Percentiles rank a stretch among this genome's conserved stretches.
These are phyloP conservation scores for Acaromyces ingoldii DNA, from an alignment of 1,284 basidiomycete genomes.

Conservation along the genomic window DNA sequence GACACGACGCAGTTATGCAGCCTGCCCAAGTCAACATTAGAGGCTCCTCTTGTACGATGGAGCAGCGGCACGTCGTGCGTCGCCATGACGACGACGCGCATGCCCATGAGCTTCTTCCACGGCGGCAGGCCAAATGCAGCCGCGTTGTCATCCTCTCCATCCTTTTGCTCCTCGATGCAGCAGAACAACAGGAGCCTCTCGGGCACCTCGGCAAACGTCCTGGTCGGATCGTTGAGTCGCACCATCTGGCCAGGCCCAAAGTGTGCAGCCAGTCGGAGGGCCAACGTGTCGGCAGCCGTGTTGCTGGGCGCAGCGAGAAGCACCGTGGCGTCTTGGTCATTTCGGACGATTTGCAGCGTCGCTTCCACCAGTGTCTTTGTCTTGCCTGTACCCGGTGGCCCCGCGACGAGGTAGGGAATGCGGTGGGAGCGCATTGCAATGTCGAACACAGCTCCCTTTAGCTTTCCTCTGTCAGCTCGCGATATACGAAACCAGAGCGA, in stretches of 20 bases:
- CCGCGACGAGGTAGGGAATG: slow-evolving; percentile 29
- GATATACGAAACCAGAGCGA: not conserved
- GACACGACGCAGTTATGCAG: slow-evolving; percentile 20
- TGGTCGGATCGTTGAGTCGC: slow-evolving; percentile 48
- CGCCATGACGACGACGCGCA: slow-evolving; percentile 49
- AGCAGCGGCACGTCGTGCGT: slow-evolving; percentile 51
- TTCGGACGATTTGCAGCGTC: slow-evolving; percentile 48
- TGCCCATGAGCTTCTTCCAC: slow-evolving; percentile 35
- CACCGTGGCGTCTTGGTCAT: slow-evolving; percentile 37
- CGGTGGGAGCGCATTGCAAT: slow-evolving; percentile 23
- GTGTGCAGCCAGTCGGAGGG: slow-evolving; percentile 34
- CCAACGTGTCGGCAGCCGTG: slow-evolving; percentile 53
- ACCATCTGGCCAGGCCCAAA: slow-evolving; percentile 33
- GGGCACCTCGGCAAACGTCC: slow-evolving; percentile 53
- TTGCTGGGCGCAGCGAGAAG: slow-evolving; percentile 53
- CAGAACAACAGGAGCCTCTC: slow-evolving; percentile 10
- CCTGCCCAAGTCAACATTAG: slow-evolving; percentile 46
- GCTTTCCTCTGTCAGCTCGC: not conserved
- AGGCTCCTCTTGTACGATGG: slow-evolving; percentile 25
- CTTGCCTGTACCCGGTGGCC: slow-evolving; percentile 48
- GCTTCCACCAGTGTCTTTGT: slow-evolving; percentile 52
- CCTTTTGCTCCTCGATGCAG: not conserved
- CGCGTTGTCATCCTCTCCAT: not conserved
- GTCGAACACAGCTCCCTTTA: slow-evolving; percentile 24
- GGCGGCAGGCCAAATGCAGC: slow-evolving; percentile 8